A percentile compares a stretch with the other conserved stretches of the same genome.
Evolutionary conservation across 2,329 filamentous ascomycete species (phyloP).

Genomic region (Intubia oerlemansii): DNA sequence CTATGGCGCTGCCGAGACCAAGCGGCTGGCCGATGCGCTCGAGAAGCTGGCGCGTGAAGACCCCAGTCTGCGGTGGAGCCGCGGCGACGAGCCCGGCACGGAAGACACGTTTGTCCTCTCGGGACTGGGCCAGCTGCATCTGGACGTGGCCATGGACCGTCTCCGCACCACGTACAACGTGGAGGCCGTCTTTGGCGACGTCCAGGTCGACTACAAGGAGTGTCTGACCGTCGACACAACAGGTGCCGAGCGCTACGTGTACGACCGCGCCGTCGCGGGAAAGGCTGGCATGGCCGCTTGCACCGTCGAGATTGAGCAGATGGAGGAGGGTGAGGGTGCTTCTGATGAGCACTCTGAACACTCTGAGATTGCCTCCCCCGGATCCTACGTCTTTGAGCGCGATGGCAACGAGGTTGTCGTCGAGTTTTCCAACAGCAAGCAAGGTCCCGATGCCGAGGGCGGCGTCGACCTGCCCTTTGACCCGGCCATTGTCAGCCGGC

Average conservation of each 20-base stretch:
- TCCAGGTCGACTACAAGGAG: conserved; percentile 92
- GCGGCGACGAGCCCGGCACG: conserved; percentile 57
- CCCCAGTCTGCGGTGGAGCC: conserved; percentile 66
- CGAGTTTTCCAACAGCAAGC: conserved; percentile 23
- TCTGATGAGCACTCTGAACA: too few relatives aligned
- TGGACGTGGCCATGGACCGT: conserved; percentile 79
- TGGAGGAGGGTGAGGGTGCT: conserved; percentile 13
- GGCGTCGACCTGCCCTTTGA: conserved; percentile 20
- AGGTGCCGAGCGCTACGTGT: conserved; percentile 34
- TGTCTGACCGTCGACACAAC: conserved; percentile 41
- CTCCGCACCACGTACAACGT: conserved; percentile 77
- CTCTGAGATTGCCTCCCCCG: too few relatives aligned
- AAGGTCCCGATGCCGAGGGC: background rate
- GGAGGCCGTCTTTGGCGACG: conserved; percentile 68
- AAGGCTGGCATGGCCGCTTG: conserved; percentile 62
- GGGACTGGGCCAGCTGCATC: conserved; percentile 89
- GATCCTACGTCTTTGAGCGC: conserved; percentile 19
- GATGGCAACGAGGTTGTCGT: conserved; percentile 48
- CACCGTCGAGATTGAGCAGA: conserved; percentile 42
- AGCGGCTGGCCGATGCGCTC: conserved; percentile 55
- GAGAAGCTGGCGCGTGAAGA: conserved; percentile 72
- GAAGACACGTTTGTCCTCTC: conserved; percentile 69
- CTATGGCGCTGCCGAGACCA: conserved; percentile 40
- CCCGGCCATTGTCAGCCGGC: conserved; percentile 26
- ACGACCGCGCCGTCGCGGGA: conserved; percentile 63